Conservation (phyloP, 768 basidiomycete genomes). For the Leccinum boreale region DNA sequence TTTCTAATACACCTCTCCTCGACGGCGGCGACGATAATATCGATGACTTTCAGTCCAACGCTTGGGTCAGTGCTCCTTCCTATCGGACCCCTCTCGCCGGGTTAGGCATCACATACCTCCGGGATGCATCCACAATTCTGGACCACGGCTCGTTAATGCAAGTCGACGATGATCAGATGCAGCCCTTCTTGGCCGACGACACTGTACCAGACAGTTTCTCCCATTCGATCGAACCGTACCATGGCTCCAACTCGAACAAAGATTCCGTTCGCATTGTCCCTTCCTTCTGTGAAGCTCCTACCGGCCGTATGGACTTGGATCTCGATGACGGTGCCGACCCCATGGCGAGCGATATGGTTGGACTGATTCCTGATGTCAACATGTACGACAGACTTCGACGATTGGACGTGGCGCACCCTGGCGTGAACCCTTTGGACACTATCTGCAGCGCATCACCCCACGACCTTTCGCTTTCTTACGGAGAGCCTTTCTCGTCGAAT, state of each 20-base stretch:
- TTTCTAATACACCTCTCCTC: conserved; percentile 2
- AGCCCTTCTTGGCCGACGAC: background rate
- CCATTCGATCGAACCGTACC: background rate
- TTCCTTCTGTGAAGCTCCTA: background rate
- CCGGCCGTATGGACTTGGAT: background rate
- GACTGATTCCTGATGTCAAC: conserved; percentile 35
- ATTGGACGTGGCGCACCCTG: conserved; percentile 14
- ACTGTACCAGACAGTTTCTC: background rate
- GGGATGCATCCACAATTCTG: background rate
- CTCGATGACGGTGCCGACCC: conserved; percentile 12
- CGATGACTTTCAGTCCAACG: conserved; percentile 32
- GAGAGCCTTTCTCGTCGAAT: background rate
- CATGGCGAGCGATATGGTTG: conserved; percentile 13
- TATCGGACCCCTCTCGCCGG: conserved; percentile 22
- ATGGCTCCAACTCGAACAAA: background rate
- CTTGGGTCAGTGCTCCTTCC: conserved; percentile 14
- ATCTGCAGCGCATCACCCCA: conserved; percentile 15
- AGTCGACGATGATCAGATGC: conserved; percentile 1
- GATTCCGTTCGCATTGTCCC: background rate
- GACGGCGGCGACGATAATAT: background rate
- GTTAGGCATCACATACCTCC: conserved; percentile 22
- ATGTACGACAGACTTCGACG: conserved; percentile 28
- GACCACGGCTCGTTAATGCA: background rate
- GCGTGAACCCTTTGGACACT: conserved; percentile 42
- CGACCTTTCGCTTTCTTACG: background rate